These are phyloP conservation scores for Quercus wislizeni DNA, from an alignment of 306 rosid genomes.

Conservation along the genomic window DNA sequence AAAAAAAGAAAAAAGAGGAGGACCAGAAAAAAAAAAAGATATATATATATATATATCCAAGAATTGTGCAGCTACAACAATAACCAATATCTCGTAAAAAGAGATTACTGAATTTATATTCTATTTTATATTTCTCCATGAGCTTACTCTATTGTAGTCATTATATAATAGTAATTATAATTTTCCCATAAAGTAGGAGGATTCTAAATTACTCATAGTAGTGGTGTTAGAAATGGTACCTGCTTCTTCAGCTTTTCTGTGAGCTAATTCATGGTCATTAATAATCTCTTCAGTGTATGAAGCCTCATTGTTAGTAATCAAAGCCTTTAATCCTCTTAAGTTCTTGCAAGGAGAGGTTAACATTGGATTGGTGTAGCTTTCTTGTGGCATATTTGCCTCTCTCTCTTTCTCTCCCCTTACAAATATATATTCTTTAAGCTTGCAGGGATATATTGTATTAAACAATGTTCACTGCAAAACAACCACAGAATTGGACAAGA, in stretches of 20 bases:
- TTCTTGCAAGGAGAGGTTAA: slow-evolving; percentile 66
- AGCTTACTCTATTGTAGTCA: too few species aligned
- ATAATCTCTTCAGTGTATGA: slow-evolving; percentile 59
- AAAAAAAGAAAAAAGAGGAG: too few species aligned
- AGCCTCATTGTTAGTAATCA: slow-evolving; percentile 38
- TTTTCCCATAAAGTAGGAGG: too few species aligned
- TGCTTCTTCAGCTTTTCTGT: slow-evolving; percentile 98
- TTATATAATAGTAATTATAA: too few species aligned
- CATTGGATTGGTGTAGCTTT: slow-evolving; percentile 34
- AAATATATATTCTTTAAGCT: neutral
- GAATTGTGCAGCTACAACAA: too few species aligned
- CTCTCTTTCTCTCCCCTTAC: too few species aligned
- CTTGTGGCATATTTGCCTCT: slow-evolving; percentile 64
- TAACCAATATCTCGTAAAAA: too few species aligned
- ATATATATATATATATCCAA: too few species aligned
- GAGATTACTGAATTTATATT: too few species aligned
- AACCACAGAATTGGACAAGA: neutral
- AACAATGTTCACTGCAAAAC: neutral
- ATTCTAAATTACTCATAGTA: neutral
- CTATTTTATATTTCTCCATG: too few species aligned
- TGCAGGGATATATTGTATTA: neutral
- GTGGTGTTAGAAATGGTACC: slow-evolving; percentile 32
- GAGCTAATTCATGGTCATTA: slow-evolving; percentile 89
- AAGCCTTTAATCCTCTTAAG: slow-evolving; percentile 60
- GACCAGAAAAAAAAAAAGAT: too few species aligned